Evolutionary conservation across 192 early-diverging fungal species (phyloP).

Genomic region (Coemansia guatemalensis): DNA sequence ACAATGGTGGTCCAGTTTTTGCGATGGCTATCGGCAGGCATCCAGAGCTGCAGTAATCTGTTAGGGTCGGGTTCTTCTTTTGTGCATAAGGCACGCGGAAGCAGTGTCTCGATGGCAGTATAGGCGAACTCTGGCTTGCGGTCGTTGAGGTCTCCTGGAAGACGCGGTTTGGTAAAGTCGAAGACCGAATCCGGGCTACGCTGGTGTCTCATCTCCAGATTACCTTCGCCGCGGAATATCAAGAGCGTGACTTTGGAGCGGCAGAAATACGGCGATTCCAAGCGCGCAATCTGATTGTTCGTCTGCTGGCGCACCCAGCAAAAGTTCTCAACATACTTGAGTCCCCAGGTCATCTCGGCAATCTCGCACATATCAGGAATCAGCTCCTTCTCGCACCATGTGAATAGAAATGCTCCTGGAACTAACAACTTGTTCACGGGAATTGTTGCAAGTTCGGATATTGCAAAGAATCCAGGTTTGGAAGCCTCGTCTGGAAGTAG

Average conservation of each 20-base stretch:
- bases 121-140: constrained; percentile 86
- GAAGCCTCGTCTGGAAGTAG: constrained; percentile 45
- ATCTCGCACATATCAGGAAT: constrained; percentile 75
- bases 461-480: constrained; percentile 39
- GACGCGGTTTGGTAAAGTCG: constrained; percentile 85
- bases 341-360: constrained; percentile 70
- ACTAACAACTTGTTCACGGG: constrained; percentile 63
- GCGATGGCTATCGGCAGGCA: constrained; percentile 50
- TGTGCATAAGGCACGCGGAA: constrained; percentile 73
- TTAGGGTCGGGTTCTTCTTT: constrained; percentile 63
- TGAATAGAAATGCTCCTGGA: constrained; percentile 83
- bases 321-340: constrained; percentile 96
- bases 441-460: constrained; percentile 31
- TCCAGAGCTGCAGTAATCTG: constrained; percentile 78
- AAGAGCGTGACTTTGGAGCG: constrained; percentile 85
- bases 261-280: constrained; percentile 74
- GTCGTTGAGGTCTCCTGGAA: constrained; percentile 51
- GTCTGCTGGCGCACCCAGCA: constrained; percentile 87
- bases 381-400: constrained; percentile 94
- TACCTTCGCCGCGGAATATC: constrained; percentile 90
- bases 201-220: constrained; percentile 89
- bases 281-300: constrained; percentile 77
- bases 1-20: constrained; percentile 49
- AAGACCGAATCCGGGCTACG: constrained; percentile 93
- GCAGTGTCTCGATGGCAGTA: constrained; percentile 84